Evolutionary conservation across 1,139 yeast species (phyloP).

Genomic region (Pichia sp.): DNA sequence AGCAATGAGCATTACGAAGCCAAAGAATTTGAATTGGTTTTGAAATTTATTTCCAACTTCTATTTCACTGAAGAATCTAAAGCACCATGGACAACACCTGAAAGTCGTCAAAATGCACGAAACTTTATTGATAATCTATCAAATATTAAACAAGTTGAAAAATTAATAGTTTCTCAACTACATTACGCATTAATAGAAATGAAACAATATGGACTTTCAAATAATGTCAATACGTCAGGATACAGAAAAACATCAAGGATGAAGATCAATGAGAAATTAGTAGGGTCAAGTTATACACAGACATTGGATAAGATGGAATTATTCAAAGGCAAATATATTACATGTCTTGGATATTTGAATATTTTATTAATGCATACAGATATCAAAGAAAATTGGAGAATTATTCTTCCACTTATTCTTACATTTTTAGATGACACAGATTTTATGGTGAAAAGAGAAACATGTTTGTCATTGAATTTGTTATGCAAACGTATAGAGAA

Average conservation of each 20-base stretch:
- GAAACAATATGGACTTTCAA: not conserved
- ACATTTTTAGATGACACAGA: constrained; percentile 27
- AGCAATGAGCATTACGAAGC: not conserved
- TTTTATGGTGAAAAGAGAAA: constrained; percentile 21
- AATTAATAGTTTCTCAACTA: not conserved
- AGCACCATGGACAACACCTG: constrained; percentile 8
- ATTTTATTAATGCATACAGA: constrained; percentile 13
- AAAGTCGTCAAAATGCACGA: not conserved
- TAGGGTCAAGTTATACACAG: constrained; percentile 19
- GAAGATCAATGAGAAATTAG: constrained; percentile 14
- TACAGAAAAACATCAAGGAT: constrained; percentile 6
- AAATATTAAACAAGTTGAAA: not conserved
- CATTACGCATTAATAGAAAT: not conserved
- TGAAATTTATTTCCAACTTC: constrained; percentile 5
- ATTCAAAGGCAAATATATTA: constrained; percentile 19
- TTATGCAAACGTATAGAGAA: constrained; percentile 15
- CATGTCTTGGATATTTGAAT: constrained; percentile 17
- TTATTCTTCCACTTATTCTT: constrained; percentile 23
- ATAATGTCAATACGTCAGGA: constrained; percentile 12
- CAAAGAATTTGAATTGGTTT: not conserved
- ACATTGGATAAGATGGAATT: constrained; percentile 17
- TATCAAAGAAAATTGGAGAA: constrained; percentile 24
- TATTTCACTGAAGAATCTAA: constrained; percentile 4
- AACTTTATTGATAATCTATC: not conserved
- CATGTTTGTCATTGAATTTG: constrained; percentile 14